Conservation (phyloP, 1,139 yeast genomes). For the Debaryomyces udenii region DNA sequence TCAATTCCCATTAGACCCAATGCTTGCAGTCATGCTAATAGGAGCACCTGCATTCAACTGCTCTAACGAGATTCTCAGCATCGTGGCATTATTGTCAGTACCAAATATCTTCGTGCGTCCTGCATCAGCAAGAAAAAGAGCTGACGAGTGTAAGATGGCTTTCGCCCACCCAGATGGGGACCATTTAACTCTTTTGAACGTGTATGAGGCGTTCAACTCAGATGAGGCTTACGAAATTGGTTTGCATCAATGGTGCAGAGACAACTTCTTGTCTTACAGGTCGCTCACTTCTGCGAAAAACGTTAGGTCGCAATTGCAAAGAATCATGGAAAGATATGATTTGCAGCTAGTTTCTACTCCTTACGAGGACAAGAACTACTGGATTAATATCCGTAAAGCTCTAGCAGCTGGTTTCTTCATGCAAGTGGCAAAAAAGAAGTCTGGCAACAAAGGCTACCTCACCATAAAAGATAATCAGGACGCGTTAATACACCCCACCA, state of each 20-base stretch:
- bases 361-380: conserved; percentile 66
- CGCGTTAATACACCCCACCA: conserved; percentile 89
- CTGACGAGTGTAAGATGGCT: conserved; percentile 85
- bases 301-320: conserved; percentile 79
- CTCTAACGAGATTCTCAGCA: conserved; percentile 84
- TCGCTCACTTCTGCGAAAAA: conserved; percentile 82
- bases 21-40: conserved; percentile 89
- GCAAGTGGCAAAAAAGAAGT: conserved; percentile 93
- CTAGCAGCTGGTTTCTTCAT: conserved; percentile 92
- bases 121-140: conserved; percentile 80
- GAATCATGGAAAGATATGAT: conserved; percentile 83
- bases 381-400: conserved; percentile 80
- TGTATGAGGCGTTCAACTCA: conserved; percentile 78
- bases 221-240: conserved; percentile 68
- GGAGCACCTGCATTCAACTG: conserved; percentile 84
- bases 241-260: conserved; percentile 84
- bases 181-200: conserved; percentile 87
- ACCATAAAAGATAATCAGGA: conserved; percentile 97
- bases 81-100: conserved; percentile 88
- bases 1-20: conserved; percentile 94
- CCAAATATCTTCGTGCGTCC: conserved; percentile 97
- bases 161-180: conserved; percentile 97
- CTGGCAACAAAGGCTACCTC: conserved; percentile 72
- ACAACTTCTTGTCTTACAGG: conserved; percentile 81
- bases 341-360: conserved; percentile 73